Conservation (phyloP, 2,329 filamentous ascomycete genomes). For the Eutypella sp. region DNA sequence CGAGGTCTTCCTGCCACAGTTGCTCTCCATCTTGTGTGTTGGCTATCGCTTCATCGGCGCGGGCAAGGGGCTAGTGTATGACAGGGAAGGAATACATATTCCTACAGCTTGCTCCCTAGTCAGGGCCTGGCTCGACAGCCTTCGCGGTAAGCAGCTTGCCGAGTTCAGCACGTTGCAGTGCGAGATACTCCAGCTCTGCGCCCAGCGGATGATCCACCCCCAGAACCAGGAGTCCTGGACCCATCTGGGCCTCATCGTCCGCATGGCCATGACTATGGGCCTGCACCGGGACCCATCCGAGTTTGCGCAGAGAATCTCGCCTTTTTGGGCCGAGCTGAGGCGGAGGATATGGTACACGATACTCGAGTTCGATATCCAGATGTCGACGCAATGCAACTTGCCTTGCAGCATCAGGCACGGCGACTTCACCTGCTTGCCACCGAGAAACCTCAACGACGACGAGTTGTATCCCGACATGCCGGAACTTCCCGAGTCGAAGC, state of each 20-base stretch:
- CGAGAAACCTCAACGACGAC: slow-evolving; percentile 48
- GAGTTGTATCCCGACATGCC: slow-evolving; percentile 45
- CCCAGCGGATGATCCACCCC: slow-evolving; percentile 44
- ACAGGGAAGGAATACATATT: slow-evolving; percentile 53
- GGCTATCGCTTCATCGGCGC: slow-evolving; percentile 49
- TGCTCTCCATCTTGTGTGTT: slow-evolving; percentile 48
- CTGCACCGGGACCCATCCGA: slow-evolving; percentile 53
- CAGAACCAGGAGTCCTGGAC: slow-evolving; percentile 49
- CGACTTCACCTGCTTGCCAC: slow-evolving; percentile 49
- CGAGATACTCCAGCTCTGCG: slow-evolving; percentile 48
- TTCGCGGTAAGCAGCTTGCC: slow-evolving; percentile 47
- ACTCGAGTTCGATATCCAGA: slow-evolving; percentile 51
- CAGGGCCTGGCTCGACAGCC: slow-evolving; percentile 46
- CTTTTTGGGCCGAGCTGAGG: slow-evolving; percentile 49
- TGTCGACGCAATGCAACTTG: slow-evolving; percentile 48
- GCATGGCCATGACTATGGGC: slow-evolving; percentile 56
- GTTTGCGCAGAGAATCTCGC: slow-evolving; percentile 42
- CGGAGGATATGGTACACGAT: slow-evolving; percentile 54
- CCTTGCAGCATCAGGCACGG: slow-evolving; percentile 47
- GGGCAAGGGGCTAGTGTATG: slow-evolving; percentile 44
- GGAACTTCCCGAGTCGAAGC: slow-evolving; percentile 42
- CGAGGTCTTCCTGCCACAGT: slow-evolving; percentile 49
- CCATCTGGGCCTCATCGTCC: slow-evolving; percentile 49
- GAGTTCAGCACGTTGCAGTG: slow-evolving; percentile 51
- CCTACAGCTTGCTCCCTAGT: slow-evolving; percentile 53